A percentile compares a stretch with the other conserved stretches of the same genome.
phyloP scores from a whole-genome alignment of 805 yeast species.

The Monosporozyma solicola region DNA sequence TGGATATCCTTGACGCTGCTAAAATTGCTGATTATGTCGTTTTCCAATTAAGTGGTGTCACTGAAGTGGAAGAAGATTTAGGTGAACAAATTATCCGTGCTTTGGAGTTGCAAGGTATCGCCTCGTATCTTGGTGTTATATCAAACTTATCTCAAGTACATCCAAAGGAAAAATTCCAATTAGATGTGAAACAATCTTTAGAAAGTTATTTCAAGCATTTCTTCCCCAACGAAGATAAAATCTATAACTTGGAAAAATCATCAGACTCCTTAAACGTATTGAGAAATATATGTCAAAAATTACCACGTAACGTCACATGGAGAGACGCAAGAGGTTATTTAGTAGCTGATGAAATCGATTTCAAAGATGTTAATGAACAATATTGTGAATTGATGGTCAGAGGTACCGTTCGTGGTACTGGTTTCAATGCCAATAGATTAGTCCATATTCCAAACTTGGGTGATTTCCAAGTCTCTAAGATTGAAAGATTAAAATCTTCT shows the following conservation, averaged over 20 bases:
- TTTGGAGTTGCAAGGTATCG: constrained; percentile 84
- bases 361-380: constrained; percentile 19
- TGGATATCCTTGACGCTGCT: constrained; percentile 74
- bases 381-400: constrained; percentile 47
- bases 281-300: constrained; percentile 72
- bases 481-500: constrained; percentile 42
- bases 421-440: constrained; percentile 66
- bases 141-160: constrained; percentile 61
- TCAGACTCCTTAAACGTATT: constrained; percentile 68
- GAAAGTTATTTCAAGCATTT: constrained; percentile 62
- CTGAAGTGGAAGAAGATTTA: constrained; percentile 66
- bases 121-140: constrained; percentile 69
- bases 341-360: constrained; percentile 55
- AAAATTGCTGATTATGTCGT: constrained; percentile 83
- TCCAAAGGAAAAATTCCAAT: constrained; percentile 67
- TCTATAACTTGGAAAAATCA: constrained; percentile 57
- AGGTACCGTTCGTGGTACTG: constrained; percentile 83
- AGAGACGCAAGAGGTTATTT: constrained; percentile 88
- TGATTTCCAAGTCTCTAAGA: constrained; percentile 66
- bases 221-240: constrained; percentile 71
- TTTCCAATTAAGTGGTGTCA: constrained; percentile 78
- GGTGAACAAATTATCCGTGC: constrained; percentile 91
- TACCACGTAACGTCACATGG: constrained; percentile 83
- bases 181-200: constrained; percentile 56
- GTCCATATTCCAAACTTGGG: constrained; percentile 87